A percentile compares a stretch with the other conserved stretches of the same genome.
Evolutionary conservation across 495 filamentous ascomycete species (phyloP).

Genomic region (Neurospora sp.): DNA sequence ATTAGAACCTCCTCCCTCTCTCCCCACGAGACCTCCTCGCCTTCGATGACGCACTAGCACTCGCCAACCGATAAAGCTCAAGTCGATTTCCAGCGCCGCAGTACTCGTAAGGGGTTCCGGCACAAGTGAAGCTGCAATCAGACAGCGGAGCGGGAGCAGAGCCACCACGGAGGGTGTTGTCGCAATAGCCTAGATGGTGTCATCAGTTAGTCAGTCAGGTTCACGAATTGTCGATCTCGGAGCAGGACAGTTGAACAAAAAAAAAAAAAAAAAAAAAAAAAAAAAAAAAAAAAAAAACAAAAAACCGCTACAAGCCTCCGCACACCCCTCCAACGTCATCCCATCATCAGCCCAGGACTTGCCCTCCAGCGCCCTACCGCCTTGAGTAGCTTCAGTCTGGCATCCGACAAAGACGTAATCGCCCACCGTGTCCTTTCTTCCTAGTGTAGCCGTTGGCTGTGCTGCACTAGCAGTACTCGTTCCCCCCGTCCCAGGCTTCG

Average conservation of each 20-base stretch:
- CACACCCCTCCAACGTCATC: slow-evolving; percentile 37
- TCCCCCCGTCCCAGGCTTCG: slow-evolving; percentile 27
- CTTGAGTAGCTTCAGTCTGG: slow-evolving; percentile 30
- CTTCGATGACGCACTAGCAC: neutral
- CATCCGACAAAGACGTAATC: slow-evolving; percentile 33
- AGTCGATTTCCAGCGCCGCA: slow-evolving; percentile 37
- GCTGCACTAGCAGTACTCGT: slow-evolving; percentile 16
- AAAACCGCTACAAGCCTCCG: slow-evolving; percentile 23
- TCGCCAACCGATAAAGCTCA: slow-evolving; percentile 24
- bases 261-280: neutral
- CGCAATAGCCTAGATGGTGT: slow-evolving; percentile 25
- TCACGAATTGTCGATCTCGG: neutral
- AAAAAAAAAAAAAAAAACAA: neutral
- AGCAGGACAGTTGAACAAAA: too few species aligned
- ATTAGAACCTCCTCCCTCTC: neutral
- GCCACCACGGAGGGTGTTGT: slow-evolving; percentile 21
- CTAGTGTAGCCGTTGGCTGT: slow-evolving; percentile 25
- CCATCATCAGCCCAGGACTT: slow-evolving; percentile 14
- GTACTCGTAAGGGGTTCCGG: slow-evolving; percentile 27
- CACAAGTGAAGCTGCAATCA: slow-evolving; percentile 35
- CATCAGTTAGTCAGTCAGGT: neutral
- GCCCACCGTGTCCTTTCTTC: slow-evolving; percentile 25
- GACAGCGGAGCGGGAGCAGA: slow-evolving; percentile 14
- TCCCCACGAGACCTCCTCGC: neutral
- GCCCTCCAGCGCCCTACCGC: slow-evolving; percentile 19